Evolutionary conservation across 495 filamentous ascomycete species (phyloP), one percentile per base, ranked within the genome.

Genomic region (Hyaloscypha hepaticicola): DNA sequence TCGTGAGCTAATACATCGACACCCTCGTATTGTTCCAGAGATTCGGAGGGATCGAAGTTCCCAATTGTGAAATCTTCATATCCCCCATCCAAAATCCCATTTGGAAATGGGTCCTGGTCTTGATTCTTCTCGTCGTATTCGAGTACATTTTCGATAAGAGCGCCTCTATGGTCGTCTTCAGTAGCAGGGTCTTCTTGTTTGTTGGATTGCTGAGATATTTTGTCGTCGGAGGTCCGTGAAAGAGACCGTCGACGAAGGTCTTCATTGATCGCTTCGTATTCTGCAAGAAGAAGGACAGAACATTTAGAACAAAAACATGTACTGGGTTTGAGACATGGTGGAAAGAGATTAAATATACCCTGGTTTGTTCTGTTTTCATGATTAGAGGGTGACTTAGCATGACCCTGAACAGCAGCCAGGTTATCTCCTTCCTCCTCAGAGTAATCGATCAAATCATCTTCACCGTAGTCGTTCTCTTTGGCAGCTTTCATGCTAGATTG

Each of bases 391-490:
- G 72, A 66, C 38, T 74, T 69, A 56, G 62, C 70, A 49, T 72
- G 63, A 14, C 74, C 66, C 19, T 74, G 65, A 19, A 68, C 41
- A 25, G 58, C 52, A 58, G 77, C 71, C 53, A 77, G 78, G 25
- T 77, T 72, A 12, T 69, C 59, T 45, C 38, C 38, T 64, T 81
- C 77, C 57, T 80, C 79, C 31, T 79, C 77, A 12, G 77, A 77
- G 55, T 82, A 77, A 31, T 83, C 73, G 56, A 72, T 75, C 16
- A 72, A 22, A 51, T 75, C 72, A 45, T 57, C 53, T 28, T 57
- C 25, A 57, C 33, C 53, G 19, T n/a, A 28, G 5, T 0, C 25
- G 5, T 53, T 53, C 50, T 53, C 50, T 5, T 1, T 27, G 21
- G 50, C 50, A 8, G 24, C 11, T 16, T 45, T 9, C 19, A 45